Base-by-base conservation (phyloP, 176 grass and related monocot species). In the Triticum dicoccoides region DNA sequence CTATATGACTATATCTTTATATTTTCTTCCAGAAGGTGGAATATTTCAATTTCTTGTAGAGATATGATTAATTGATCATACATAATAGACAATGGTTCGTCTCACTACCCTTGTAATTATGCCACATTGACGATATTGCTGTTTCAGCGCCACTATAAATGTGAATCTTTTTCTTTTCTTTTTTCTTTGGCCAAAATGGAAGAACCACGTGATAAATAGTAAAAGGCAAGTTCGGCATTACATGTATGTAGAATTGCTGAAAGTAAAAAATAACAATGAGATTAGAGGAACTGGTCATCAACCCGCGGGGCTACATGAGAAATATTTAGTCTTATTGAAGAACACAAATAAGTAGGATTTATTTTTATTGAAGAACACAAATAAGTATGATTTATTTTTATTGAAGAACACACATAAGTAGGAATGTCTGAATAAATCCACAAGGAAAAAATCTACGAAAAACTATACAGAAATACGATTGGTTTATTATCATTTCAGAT, bases 31-130 rank as follows among this genome's bases (percentile, higher is more conserved):
- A 64, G 82, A 91, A 71, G 77, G 69, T 81, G n/a, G 12, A 81
- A 76, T 63, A 77, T 49, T 61, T 68, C 76, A 85, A 69, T 61
- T 85, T 88, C 77, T 77, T 88, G 82, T 85, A 91, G 85, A 77
- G 76, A 24, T 85, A 77, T 17, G 27, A 37, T 88, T 76, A 76
- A 54, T 33, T 76, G 45, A 54, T 32, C 67, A 85, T 81, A 87
- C 35, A 71, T 77, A 64, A 85, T 33, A 88, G 77, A 61, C 39
- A 81, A 18, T 7, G 41, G 73, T 52, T 51, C 29, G 37, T 76
- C 25, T 54, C 12, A 45, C 52, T 84, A 41, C 59, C 61, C 59
- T 47, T 91, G 69, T 68, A 88, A 68, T 79, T n/a, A 73, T 75
- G 27, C 27, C 56, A 61, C 20, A 79, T 20, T 44, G 52, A 68